Base-by-base conservation (phyloP, 192 early-diverging fungal species). In the Rhizophlyctis rosea region DNA sequence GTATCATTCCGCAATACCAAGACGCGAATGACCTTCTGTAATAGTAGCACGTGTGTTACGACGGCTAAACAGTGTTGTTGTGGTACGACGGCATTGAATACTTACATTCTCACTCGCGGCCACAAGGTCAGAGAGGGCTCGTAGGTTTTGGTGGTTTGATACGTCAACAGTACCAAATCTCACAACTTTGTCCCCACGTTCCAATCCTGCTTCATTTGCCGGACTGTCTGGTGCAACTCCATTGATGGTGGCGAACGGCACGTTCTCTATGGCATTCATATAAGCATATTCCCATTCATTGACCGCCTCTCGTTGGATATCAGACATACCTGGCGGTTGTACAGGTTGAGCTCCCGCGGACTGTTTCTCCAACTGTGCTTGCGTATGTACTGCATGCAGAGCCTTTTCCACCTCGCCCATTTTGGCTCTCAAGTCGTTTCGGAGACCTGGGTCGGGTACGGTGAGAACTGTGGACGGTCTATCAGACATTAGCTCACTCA, bases 391-490 rank as follows among this genome's bases (percentile, higher is more conserved):
- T 11, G 49, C 34, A 33, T 78, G 62, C 34, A 90, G 50, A 44
- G 73, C 71, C 16, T 50, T 11, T 24, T 86, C 85, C 33, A 90
- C 81, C 18, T 82, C 59, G 2, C 32, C 50, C 82, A 86, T 86
- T 11, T 81, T 61, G 2, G 34, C 76, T 57, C 68, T 76, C 16
- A 82, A 68, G 61, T 88, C 87, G 64, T 84, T 87, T 31, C 78
- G 75, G 49, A 60, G 36, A 24, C 21, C 47, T 16, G 23, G 14
- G 39, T 13, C 39, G 7, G 9, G 18, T 44, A 44, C 7, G 39
- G 9, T 18, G 18, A 44, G 18, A 54, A 64, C 47, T 52, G 3
- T 68, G 11, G 21, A 2, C 1, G 29, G 5, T 3, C 31, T 11
- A n/a, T n/a, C n/a, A n/a, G n/a, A n/a, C n/a, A n/a, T n/a, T n/a